Conservation (phyloP, 768 basidiomycete genomes). For the Xerocomellus intermedius region DNA sequence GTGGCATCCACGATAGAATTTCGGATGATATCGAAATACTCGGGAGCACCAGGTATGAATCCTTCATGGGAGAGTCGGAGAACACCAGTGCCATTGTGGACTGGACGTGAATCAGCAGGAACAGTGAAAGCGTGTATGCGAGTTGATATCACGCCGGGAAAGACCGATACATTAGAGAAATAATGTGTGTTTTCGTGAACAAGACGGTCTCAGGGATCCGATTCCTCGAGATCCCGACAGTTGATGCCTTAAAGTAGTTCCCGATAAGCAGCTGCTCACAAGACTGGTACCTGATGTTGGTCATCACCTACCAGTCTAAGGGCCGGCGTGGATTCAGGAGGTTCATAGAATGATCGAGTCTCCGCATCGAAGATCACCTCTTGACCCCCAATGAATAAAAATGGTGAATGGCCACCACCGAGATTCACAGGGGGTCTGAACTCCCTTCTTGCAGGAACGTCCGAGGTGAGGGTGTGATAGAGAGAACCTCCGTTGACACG, state of each 20-base stretch:
- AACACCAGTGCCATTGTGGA: no score
- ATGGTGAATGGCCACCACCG: background rate
- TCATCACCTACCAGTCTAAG: background rate
- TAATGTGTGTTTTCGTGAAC: background rate
- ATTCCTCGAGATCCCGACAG: background rate
- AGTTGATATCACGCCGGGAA: background rate
- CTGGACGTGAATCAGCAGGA: background rate
- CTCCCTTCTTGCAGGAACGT: background rate
- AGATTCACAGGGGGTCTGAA: background rate
- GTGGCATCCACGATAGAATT: background rate
- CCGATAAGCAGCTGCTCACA: background rate
- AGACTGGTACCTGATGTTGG: background rate
- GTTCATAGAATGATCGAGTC: background rate
- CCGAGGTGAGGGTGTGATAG: background rate
- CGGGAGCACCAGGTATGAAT: background rate
- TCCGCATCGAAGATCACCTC: background rate
- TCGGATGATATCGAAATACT: background rate
- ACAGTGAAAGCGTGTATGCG: background rate
- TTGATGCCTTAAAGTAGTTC: background rate
- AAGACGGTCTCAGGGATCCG: background rate
- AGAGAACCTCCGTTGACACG: background rate
- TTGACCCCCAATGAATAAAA: background rate
- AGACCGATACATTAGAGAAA: no score
- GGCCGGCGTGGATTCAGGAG: background rate
- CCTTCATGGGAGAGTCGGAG: slow-evolving; percentile 4